A percentile compares a stretch with the other conserved stretches of the same genome.
Evolutionary conservation across 306 rosid genomes (phyloP).

Genomic region (Mimosa bimucronata): DNA sequence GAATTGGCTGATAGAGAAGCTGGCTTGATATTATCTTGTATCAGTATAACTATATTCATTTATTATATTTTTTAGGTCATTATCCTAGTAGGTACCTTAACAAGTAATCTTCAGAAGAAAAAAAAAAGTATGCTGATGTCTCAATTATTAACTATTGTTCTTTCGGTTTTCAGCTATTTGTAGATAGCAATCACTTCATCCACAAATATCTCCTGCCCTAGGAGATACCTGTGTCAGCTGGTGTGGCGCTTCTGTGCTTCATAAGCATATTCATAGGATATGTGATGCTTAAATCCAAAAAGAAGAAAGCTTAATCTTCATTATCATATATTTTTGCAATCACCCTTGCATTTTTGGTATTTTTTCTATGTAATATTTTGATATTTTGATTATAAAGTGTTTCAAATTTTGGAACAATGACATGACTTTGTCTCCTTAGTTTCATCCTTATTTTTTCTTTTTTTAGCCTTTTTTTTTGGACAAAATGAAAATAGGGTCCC

Average conservation of each 20-base stretch:
- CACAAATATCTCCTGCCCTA: constrained; percentile 86
- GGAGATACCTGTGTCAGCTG: constrained; percentile 86
- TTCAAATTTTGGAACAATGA: background rate
- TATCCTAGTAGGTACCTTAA: constrained; percentile 70
- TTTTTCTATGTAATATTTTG: background rate
- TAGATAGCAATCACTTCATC: constrained; percentile 81
- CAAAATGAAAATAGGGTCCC: background rate
- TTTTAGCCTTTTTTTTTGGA: background rate
- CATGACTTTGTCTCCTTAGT: background rate
- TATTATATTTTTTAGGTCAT: constrained; percentile 95
- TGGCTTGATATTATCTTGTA: constrained; percentile 73
- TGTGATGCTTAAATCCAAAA: constrained; percentile 95
- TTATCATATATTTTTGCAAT: background rate
- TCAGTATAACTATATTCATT: constrained; percentile 80
- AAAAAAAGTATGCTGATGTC: background rate
- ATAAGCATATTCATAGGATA: constrained; percentile 72
- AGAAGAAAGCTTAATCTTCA: constrained; percentile 66
- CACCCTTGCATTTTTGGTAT: background rate
- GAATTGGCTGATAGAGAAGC: constrained; percentile 85
- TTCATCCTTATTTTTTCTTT: background rate
- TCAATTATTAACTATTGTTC: constrained; percentile 18
- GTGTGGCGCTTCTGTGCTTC: constrained; percentile 74
- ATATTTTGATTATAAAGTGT: background rate
- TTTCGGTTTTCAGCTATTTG: constrained; percentile 86
- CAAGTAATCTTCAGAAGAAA: constrained; percentile 11